Evolutionary conservation across 345 rosid species (phyloP), one percentile per base, ranked within the genome.

Genomic region (Theobroma cacao): DNA sequence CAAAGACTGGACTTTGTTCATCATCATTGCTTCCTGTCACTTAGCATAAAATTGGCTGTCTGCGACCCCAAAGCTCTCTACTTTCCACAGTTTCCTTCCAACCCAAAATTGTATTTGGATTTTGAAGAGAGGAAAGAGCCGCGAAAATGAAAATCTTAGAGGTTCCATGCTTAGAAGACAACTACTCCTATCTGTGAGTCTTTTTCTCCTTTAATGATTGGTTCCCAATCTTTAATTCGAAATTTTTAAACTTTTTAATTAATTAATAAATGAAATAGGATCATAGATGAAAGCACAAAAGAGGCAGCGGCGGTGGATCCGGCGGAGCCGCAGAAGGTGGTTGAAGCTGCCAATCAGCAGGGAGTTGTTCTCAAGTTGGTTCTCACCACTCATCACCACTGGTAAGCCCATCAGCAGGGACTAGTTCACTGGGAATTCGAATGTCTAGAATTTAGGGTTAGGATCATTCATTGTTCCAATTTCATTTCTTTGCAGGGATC

Each of bases 251-350:
- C 10, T 67, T 14, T 3, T 67, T 24, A 4, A 0, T 30, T n/a
- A 36, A 11, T 65, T 28, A 60, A 5, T 3, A n/a, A 33, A 45
- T 13, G 30, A 18, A 28, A 48, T 52, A 94, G 98, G 78, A 87
- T 95, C 70, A 85, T 93, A 59, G 98, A 95, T 74, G 98, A 93
- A 83, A 79, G 77, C 85, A 88, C 90, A 41, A 88, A 86, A 63
- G 96, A 95, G 77, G 97, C 98, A 28, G 99, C 97, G n/a, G 97
- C 74, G 52, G 99, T 95, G 77, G 98, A 95, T 87, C 99, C 99
- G 3, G 98, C 90, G 33, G 97, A 95, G 58, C 93, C 96, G 33
- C 88, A 89, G 48, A 95, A 92, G 84, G 82, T 92, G 17, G 47
- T 95, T 31, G 61, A 83, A 58, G 87, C 83, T 50, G 94, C 93